A percentile compares a stretch with the other conserved stretches of the same genome.
Evolutionary conservation across 2,329 filamentous ascomycete genomes (phyloP).

Genomic region (Verticillium dahliae): DNA sequence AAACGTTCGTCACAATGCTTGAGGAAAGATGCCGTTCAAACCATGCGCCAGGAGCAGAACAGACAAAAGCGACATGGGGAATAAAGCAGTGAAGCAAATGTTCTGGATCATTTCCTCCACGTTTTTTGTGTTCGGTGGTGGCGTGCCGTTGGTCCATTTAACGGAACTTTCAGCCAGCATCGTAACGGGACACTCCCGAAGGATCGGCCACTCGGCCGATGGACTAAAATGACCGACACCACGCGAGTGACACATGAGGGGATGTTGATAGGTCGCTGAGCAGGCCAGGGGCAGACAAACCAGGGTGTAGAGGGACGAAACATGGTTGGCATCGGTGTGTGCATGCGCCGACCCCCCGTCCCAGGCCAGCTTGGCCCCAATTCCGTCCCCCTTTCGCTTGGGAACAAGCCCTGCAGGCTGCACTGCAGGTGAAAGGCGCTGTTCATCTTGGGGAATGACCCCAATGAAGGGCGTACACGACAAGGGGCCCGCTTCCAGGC

Average conservation of each 20-base stretch:
- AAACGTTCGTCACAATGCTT: too few relatives aligned
- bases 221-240: background rate
- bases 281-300: background rate
- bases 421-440: background rate
- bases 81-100: background rate
- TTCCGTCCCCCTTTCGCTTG: background rate
- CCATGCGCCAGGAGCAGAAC: background rate
- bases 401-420: background rate
- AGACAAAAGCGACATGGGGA: background rate
- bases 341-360: background rate
- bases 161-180: background rate
- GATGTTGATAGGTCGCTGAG: background rate
- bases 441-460: background rate
- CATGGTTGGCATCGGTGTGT: background rate
- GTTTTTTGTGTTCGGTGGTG: background rate
- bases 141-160: background rate
- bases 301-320: background rate
- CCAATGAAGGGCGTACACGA: background rate
- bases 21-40: too few relatives aligned
- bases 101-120: background rate
- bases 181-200: background rate
- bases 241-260: background rate
- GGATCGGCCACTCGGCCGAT: background rate
- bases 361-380: background rate
- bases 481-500: background rate